Percentiles rank a stretch among this genome's conserved stretches.
These are phyloP conservation scores for Xylaria grammica DNA, from an alignment of 495 filamentous ascomycete genomes.

Conservation along the genomic window DNA sequence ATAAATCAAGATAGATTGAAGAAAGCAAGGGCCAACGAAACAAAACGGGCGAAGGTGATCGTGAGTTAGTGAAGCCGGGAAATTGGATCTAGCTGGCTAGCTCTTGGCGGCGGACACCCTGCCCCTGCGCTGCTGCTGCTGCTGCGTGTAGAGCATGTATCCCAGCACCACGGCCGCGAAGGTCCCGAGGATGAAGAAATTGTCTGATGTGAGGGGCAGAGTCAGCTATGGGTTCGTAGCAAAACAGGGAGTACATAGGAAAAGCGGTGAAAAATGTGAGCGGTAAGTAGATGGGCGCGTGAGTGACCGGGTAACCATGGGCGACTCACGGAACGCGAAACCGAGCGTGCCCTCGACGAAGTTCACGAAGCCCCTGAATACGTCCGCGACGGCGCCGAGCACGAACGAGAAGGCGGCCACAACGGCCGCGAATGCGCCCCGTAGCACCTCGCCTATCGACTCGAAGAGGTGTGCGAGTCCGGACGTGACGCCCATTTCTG, in stretches of 20 bases:
- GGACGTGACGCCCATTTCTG: slow-evolving; percentile 42
- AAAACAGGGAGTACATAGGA: not conserved
- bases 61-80: too few relatives aligned
- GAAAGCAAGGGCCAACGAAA: not conserved
- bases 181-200: slow-evolving; percentile 57
- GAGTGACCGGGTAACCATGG: too few relatives aligned
- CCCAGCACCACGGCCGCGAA: slow-evolving; percentile 50
- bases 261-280: not conserved
- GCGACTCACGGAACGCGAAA: slow-evolving; percentile 49
- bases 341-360: slow-evolving; percentile 45
- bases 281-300: too few relatives aligned
- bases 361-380: slow-evolving; percentile 37
- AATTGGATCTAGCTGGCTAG: too few relatives aligned
- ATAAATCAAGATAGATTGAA: too few relatives aligned
- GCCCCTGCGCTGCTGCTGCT: slow-evolving; percentile 26
- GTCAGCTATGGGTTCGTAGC: not conserved
- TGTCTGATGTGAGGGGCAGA: slow-evolving; percentile 36
- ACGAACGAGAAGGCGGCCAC: slow-evolving; percentile 40
- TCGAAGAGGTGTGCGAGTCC: slow-evolving; percentile 39
- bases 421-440: slow-evolving; percentile 29
- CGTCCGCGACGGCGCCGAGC: slow-evolving; percentile 40
- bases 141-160: slow-evolving; percentile 47
- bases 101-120: slow-evolving; percentile 29
- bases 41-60: not conserved
- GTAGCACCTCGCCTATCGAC: slow-evolving; percentile 43